Percentiles rank a stretch among this genome's conserved stretches.
These are phyloP conservation scores for Calocybe indica DNA, from an alignment of 768 basidiomycete genomes.

Conservation along the genomic window DNA sequence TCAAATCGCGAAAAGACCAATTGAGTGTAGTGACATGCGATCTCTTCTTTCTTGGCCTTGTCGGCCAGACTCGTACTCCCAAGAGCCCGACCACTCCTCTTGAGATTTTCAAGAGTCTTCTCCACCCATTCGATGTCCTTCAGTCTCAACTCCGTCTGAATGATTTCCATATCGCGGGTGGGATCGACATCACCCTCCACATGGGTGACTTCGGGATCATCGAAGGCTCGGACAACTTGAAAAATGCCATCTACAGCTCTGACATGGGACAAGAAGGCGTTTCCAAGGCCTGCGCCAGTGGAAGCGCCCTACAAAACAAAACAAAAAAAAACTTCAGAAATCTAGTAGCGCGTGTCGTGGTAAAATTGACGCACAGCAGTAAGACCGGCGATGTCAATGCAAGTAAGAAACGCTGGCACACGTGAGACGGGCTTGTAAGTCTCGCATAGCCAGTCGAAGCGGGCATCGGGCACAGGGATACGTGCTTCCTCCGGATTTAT, in stretches of 20 bases:
- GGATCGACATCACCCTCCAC: slow-evolving; percentile 99
- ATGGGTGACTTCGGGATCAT: slow-evolving; percentile 98
- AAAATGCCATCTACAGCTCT: slow-evolving; percentile 99
- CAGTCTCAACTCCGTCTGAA: slow-evolving; percentile 85
- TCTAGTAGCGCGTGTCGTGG: neutral
- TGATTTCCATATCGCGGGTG: slow-evolving; percentile 94
- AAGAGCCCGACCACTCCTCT: slow-evolving; percentile 66
- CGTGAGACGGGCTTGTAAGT: slow-evolving; percentile 84
- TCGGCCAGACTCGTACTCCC: slow-evolving; percentile 80
- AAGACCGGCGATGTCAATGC: slow-evolving; percentile 97
- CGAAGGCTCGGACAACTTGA: slow-evolving; percentile 96
- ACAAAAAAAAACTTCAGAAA: slow-evolving; percentile 4
- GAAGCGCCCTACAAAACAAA: slow-evolving; percentile 69
- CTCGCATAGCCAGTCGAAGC: slow-evolving; percentile 93
- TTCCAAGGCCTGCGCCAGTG: slow-evolving; percentile 96
- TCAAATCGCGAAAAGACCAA: neutral
- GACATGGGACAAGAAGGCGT: slow-evolving; percentile 95
- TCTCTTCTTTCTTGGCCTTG: slow-evolving; percentile 95
- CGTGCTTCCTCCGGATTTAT: slow-evolving; percentile 96
- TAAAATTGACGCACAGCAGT: slow-evolving; percentile 61
- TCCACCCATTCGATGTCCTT: slow-evolving; percentile 99
- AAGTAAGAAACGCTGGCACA: slow-evolving; percentile 93
- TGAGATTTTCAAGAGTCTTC: slow-evolving; percentile 76
- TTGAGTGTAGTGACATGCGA: slow-evolving; percentile 42
- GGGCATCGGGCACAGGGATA: slow-evolving; percentile 88